Conservation (phyloP, 148 eudicot genomes). For the Cornus controversa region DNA sequence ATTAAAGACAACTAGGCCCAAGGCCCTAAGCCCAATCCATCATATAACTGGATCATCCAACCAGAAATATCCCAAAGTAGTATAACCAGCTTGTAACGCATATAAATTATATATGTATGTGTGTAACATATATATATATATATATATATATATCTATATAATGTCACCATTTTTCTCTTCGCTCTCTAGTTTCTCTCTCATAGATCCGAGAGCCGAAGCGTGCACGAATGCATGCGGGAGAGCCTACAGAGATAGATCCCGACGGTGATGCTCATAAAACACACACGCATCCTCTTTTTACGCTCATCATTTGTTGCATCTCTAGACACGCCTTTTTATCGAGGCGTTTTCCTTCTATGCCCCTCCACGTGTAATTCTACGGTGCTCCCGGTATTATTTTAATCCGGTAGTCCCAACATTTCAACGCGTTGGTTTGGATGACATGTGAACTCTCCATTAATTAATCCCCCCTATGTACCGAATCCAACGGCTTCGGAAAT, state of each 20-base stretch:
- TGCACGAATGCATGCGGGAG: constrained; percentile 23
- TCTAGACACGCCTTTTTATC: background rate
- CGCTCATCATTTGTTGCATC: constrained; percentile 20
- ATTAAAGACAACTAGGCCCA: too few species aligned
- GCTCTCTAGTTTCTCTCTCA: too few species aligned
- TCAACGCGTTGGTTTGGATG: background rate
- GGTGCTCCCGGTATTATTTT: background rate
- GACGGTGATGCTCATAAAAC: background rate
- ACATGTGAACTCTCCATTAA: background rate
- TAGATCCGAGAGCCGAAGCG: constrained; percentile 17
- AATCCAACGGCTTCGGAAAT: background rate
- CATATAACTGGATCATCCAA: too few species aligned
- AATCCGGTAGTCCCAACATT: background rate
- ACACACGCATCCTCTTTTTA: constrained; percentile 1
- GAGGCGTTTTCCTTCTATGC: too few species aligned
- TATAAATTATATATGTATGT: too few species aligned
- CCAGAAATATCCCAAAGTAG: too few species aligned
- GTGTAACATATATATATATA: background rate
- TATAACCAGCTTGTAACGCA: too few species aligned
- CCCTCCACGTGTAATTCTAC: constrained; percentile 6
- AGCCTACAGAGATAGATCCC: background rate
- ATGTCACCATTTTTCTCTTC: background rate
- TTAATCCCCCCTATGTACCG: too few species aligned
- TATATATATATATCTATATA: background rate
- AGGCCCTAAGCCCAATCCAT: too few species aligned